Percentiles rank a stretch among this genome's conserved stretches.
These are phyloP conservation scores for Chenopodium quinoa DNA, from an alignment of 148 eudicot genomes.

Conservation along the genomic window DNA sequence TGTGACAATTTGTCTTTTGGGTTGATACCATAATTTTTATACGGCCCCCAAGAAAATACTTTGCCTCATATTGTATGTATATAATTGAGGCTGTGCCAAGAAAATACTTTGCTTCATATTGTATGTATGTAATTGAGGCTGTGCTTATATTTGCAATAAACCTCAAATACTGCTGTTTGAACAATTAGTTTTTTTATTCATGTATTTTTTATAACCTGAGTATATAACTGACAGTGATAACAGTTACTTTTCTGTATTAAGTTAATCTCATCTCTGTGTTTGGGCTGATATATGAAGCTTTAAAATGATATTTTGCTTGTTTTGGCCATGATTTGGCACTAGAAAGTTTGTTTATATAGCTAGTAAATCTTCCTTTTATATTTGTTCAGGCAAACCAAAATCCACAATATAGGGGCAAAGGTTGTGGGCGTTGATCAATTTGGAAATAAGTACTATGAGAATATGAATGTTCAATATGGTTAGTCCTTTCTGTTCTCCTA, in stretches of 20 bases:
- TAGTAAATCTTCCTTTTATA: conserved; percentile 4
- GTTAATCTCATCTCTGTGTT: neutral
- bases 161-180: neutral
- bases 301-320: neutral
- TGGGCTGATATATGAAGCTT: neutral
- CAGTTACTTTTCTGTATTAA: neutral
- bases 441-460: conserved; percentile 91
- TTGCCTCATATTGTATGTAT: neutral
- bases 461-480: conserved; percentile 78
- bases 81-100: neutral
- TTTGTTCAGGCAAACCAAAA: conserved; percentile 84
- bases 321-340: neutral
- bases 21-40: neutral
- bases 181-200: neutral
- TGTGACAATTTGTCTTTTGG: neutral
- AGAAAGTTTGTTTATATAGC: neutral
- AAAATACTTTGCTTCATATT: too few species aligned
- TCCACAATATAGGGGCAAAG: conserved; percentile 91
- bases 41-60: neutral
- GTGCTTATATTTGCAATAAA: too few species aligned
- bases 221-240: neutral
- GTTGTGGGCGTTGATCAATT: conserved; percentile 90
- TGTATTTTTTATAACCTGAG: neutral
- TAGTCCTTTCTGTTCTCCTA: conserved; percentile 28
- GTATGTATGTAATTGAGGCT: too few species aligned